These are phyloP conservation scores for Patellaria atrata DNA, from an alignment of 495 filamentous ascomycete genomes.

Conservation along the genomic window DNA sequence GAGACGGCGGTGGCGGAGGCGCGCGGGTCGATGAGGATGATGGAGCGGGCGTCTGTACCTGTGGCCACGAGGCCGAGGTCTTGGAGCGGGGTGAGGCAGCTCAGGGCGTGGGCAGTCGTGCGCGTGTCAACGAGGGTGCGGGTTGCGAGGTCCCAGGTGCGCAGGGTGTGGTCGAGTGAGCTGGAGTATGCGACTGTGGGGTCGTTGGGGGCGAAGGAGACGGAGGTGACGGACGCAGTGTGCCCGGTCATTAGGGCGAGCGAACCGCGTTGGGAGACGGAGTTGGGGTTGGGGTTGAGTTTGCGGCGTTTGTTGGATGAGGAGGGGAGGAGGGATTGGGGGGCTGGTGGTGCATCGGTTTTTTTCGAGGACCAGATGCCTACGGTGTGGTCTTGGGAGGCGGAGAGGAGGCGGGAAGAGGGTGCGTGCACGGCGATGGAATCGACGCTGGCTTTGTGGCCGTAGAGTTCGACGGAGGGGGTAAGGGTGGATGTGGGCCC, in stretches of 20 bases:
- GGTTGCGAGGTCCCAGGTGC: conserved; percentile 83
- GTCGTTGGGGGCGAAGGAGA: conserved; percentile 72
- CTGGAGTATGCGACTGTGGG: conserved; percentile 76
- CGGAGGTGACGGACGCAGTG: conserved; percentile 53
- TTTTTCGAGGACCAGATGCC: conserved; percentile 76
- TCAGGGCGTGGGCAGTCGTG: conserved; percentile 64
- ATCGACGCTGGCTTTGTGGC: conserved; percentile 63
- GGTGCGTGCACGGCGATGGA: conserved; percentile 61
- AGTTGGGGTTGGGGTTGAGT: conserved; percentile 37
- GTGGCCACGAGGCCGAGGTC: conserved; percentile 61
- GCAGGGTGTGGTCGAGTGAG: conserved; percentile 77
- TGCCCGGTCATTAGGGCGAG: conserved; percentile 58
- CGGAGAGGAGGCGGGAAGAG: conserved; percentile 65
- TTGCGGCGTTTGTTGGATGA: conserved; percentile 64
- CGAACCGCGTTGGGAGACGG: conserved; percentile 62
- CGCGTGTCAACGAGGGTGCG: conserved; percentile 56
- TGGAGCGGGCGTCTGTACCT: conserved; percentile 71
- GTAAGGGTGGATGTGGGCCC: conserved; percentile 48
- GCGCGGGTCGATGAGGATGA: conserved; percentile 81
- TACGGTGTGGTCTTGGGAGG: conserved; percentile 62
- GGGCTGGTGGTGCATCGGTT: conserved; percentile 53
- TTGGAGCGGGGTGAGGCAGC: conserved; percentile 56
- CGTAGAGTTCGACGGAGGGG: conserved; percentile 72
- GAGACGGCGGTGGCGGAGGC: conserved; percentile 53
- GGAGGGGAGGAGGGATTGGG: conserved; percentile 44